A percentile compares a stretch with the other conserved stretches of the same genome.
Conservation (phyloP, 352 stramenopile genomes). For the Blastocystis sp. region DNA sequence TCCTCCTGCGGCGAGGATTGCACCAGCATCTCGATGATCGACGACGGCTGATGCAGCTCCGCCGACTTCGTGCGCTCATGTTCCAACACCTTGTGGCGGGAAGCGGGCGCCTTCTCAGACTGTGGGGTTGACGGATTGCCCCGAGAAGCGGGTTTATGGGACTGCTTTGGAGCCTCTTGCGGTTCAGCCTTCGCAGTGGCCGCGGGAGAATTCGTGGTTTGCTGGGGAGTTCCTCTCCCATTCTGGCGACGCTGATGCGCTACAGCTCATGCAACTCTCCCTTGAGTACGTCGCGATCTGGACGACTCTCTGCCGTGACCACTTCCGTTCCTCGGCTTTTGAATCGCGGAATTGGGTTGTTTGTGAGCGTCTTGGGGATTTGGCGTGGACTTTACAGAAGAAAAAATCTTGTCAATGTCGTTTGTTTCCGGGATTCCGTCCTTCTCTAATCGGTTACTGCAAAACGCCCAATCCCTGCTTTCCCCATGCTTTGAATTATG, state of each 20-base stretch:
- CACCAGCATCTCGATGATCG: not conserved
- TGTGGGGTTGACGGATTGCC: too few species aligned
- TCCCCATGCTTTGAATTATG: not conserved
- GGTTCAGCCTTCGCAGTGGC: too few species aligned
- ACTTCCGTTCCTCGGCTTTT: not conserved
- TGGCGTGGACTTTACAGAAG: constrained; percentile 5
- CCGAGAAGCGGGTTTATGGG: too few species aligned
- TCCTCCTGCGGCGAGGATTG: not conserved
- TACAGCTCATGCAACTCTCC: too few species aligned
- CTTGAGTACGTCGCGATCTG: too few species aligned
- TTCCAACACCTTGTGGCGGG: too few species aligned
- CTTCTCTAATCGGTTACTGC: constrained; percentile 5
- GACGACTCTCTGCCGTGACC: not conserved
- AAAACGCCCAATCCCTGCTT: not conserved
- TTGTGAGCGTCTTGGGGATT: not conserved
- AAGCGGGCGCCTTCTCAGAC: too few species aligned
- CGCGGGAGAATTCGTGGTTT: too few species aligned
- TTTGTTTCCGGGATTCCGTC: not conserved
- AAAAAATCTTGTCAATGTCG: constrained; percentile 41
- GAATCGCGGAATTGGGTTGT: not conserved
- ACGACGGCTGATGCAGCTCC: not conserved
- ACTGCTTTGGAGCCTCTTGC: too few species aligned
- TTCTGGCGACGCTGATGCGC: too few species aligned
- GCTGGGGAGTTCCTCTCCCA: too few species aligned
- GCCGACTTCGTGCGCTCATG: too few species aligned